Evolutionary conservation across 495 filamentous ascomycete genomes (phyloP), one percentile per base, ranked within the genome.

Genomic region (Penicillium lividum): DNA sequence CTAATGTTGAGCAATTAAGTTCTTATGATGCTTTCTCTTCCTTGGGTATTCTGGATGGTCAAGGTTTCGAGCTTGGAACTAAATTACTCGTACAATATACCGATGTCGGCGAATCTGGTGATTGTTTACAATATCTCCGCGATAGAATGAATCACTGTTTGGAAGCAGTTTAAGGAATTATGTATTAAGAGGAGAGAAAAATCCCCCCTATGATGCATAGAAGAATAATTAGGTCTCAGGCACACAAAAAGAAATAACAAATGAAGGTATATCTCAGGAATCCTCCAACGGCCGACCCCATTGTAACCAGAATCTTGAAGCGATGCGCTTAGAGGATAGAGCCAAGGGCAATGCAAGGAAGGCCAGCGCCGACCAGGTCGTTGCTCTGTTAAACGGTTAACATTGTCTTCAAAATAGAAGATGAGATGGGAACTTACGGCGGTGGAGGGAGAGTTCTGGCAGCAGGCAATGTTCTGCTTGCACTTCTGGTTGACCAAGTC

Each of bases 381-480:
- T 63, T 59, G 61, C 67, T 54, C 59, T 70, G 33, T 28, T 42
- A 28, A 2, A 13, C 0, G 11, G 22, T 22, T 22, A 22, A 2
- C 22, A 22, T 22, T 22, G 22, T 22, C 22, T 22, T 22, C 22
- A 22, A 2, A 22, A 22, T 22, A 22, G 22, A 22, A 22, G 22
- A 22, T 22, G 22, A 22, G 1, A 22, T 22, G 22, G 22, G 22
- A 22, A 64, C 77, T 66, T 59, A 74, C 75, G 58, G 79, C 72
- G 27, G 49, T 58, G 56, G 68, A 69, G 18, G 66, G 69, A 53
- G 73, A 77, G 65, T 75, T 66, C 70, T 67, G 78, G 80, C 57
- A 60, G 73, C 80, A 81, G 58, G 78, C 80, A 62, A 78, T 72
- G 63, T 76, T 79, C 75, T 80, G 77, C 72, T 81, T 80, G 74